These are phyloP conservation scores for Capsicum baccatum DNA, from an alignment of 257 asterid species.

Conservation along the genomic window DNA sequence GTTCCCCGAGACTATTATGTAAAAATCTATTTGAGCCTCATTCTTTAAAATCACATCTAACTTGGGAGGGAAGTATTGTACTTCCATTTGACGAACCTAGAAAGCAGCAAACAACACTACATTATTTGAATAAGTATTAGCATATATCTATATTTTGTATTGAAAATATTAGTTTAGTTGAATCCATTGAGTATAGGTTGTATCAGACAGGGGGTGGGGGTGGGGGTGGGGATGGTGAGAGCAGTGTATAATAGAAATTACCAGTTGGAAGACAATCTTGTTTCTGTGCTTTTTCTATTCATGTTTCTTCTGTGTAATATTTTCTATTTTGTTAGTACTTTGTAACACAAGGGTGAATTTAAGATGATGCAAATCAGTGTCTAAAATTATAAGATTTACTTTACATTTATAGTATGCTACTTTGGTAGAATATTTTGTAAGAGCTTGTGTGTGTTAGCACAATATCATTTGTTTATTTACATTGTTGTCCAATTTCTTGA, in stretches of 20 bases:
- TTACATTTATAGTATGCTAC: background rate
- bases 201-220: background rate
- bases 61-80: slow-evolving; percentile 79
- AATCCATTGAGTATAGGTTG: background rate
- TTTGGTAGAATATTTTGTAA: background rate
- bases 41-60: slow-evolving; percentile 77
- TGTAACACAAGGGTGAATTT: background rate
- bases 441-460: background rate
- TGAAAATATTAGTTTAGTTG: background rate
- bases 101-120: slow-evolving; percentile 7
- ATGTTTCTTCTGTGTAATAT: background rate
- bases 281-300: background rate
- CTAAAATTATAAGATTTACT: background rate
- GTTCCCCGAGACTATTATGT: slow-evolving; percentile 70
- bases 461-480: background rate
- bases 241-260: background rate
- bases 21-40: slow-evolving; percentile 75
- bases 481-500: background rate
- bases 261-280: background rate
- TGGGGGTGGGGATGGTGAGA: too few species aligned
- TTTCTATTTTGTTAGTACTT: background rate
- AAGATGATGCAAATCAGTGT: background rate
- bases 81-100: slow-evolving; percentile 86
- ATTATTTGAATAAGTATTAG: background rate
- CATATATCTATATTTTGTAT: background rate